phyloP scores from a whole-genome alignment of 2,329 filamentous ascomycete species.

The Ascochyta viciae-villosae region DNA sequence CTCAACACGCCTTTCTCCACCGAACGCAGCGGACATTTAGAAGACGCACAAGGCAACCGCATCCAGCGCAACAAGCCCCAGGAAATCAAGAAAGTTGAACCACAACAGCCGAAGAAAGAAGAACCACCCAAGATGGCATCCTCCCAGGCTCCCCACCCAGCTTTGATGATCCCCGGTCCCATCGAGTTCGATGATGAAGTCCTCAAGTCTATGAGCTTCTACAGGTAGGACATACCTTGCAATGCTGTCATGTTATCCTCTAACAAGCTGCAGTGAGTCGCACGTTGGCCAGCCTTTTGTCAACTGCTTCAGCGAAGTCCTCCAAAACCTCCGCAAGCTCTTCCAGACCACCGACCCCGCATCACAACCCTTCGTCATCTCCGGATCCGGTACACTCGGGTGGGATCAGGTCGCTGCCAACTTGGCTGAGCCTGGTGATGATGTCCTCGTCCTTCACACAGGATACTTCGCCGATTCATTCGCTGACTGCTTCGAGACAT shows the following conservation, averaged over 20 bases:
- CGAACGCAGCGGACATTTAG: constrained; percentile 60
- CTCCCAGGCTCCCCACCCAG: constrained; percentile 66
- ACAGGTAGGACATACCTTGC: constrained; percentile 64
- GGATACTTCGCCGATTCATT: constrained; percentile 98
- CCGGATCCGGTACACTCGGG: constrained; percentile 91
- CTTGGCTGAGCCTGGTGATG: constrained; percentile 85
- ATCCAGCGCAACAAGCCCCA: constrained; percentile 19
- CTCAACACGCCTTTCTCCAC: constrained; percentile 70
- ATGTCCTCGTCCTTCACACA: constrained; percentile 90
- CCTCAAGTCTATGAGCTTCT: constrained; percentile 92
- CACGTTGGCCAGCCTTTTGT: constrained; percentile 92
- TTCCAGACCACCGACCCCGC: constrained; percentile 86
- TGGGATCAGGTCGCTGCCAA: constrained; percentile 98
- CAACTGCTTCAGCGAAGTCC: constrained; percentile 85
- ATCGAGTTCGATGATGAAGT: constrained; percentile 99
- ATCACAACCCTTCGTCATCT: constrained; percentile 91
- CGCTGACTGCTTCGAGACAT: constrained; percentile 87
- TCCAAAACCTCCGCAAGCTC: constrained; percentile 87
- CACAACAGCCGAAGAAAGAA: constrained; percentile 18
- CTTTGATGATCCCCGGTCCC: constrained; percentile 93
- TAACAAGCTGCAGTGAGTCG: constrained; percentile 71
- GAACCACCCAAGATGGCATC: constrained; percentile 56
- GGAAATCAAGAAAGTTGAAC: constrained; percentile 20
- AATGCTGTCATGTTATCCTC: neutral
- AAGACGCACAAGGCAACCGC: constrained; percentile 60